phyloP scores from a whole-genome alignment of 805 yeast genomes.

The Saccharomycopsis vini region DNA sequence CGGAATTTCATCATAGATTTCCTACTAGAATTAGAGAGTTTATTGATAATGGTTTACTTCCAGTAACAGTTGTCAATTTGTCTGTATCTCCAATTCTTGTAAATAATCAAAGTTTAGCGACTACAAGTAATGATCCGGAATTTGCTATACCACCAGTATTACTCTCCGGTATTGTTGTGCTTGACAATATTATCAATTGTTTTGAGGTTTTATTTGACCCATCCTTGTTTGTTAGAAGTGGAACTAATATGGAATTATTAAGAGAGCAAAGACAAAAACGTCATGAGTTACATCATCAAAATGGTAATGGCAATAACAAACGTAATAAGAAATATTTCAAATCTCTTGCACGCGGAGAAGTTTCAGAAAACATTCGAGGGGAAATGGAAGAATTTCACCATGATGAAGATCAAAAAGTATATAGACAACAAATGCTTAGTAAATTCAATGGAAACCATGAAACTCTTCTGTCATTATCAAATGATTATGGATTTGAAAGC shows the following conservation, averaged over 20 bases:
- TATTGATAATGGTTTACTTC: background rate
- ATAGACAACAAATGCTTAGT: constrained; percentile 3
- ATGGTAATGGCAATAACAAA: too few species aligned
- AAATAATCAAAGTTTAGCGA: background rate
- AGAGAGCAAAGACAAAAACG: too few species aligned
- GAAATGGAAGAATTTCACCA: constrained; percentile 9
- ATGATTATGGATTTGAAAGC: background rate
- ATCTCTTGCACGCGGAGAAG: constrained; percentile 1
- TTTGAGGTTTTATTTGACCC: constrained; percentile 18
- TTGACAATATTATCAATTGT: constrained; percentile 15
- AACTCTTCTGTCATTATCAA: too few species aligned
- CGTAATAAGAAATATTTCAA: constrained; percentile 2
- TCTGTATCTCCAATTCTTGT: constrained; percentile 1
- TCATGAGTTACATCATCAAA: too few species aligned
- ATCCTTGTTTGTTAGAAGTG: constrained; percentile 6
- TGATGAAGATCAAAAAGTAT: constrained; percentile 1
- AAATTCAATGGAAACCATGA: constrained; percentile 14
- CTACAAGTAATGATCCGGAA: background rate
- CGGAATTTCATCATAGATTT: too few species aligned
- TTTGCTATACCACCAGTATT: constrained; percentile 8
- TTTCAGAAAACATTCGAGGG: background rate
- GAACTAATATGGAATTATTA: constrained; percentile 1
- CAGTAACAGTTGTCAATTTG: constrained; percentile 7
- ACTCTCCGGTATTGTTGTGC: constrained; percentile 12
- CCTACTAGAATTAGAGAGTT: background rate